Conservation (phyloP, 2,329 filamentous ascomycete species). For the Aureobasidium vineae region DNA sequence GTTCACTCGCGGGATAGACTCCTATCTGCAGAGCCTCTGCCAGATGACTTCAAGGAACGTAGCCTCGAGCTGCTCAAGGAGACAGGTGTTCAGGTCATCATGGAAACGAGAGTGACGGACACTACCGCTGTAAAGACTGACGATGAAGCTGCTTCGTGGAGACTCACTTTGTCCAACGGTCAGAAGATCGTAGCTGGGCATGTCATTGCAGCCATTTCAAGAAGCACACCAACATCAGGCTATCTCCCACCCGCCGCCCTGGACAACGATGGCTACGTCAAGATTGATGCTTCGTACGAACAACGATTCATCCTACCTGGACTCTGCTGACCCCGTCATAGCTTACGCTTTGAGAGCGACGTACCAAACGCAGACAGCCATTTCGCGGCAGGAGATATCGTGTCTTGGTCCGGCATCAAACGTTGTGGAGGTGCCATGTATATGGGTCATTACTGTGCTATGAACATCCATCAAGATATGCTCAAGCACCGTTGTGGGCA, state of each 20-base stretch:
- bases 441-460: conserved; percentile 55
- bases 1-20: conserved; percentile 70
- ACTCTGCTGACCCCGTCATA: conserved; percentile 33
- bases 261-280: conserved; percentile 65
- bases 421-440: conserved; percentile 74
- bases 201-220: conserved; percentile 68
- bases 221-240: conserved; percentile 59
- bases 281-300: conserved; percentile 47
- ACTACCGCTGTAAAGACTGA: conserved; percentile 50
- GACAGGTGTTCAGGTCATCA: conserved; percentile 62
- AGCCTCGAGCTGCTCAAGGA: conserved; percentile 60
- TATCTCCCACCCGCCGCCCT: conserved; percentile 61
- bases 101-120: conserved; percentile 53
- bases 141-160: conserved; percentile 34
- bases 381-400: conserved; percentile 68
- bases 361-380: conserved; percentile 60
- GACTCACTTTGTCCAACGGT: conserved; percentile 61
- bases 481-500: conserved; percentile 54
- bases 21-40: conserved; percentile 70
- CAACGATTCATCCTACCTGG: background rate
- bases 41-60: conserved; percentile 65
- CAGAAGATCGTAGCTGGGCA: conserved; percentile 59
- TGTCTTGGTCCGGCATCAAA: conserved; percentile 74
- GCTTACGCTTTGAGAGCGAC: conserved; percentile 54
- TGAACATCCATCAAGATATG: conserved; percentile 66